Evolutionary conservation across 139 green algal genomes (phyloP).

Genomic region (Ettlia oleoabundans): DNA sequence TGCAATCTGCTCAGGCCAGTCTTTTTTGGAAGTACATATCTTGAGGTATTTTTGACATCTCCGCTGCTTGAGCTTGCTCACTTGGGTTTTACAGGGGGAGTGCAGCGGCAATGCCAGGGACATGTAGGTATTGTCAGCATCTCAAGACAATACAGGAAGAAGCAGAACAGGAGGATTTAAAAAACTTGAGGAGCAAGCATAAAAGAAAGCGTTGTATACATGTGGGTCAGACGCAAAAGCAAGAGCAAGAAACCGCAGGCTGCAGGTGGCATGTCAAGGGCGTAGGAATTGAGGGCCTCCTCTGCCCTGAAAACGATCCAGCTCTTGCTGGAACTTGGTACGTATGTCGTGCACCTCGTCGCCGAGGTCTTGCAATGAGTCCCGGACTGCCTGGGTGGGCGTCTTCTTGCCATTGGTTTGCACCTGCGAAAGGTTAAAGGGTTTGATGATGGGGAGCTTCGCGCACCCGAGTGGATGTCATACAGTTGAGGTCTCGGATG

Average conservation of each 20-base stretch:
- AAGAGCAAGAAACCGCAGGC: not conserved
- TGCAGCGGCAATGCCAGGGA: not conserved
- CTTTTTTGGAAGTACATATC: no score
- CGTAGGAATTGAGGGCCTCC: not conserved
- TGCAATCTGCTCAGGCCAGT: no score
- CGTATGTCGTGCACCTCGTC: conserved; percentile 47
- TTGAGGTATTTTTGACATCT: no score
- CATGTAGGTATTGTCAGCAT: no score
- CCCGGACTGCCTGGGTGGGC: conserved; percentile 53
- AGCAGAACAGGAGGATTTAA: not conserved
- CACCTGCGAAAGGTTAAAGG: conserved; percentile 16
- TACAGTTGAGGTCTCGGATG: not conserved
- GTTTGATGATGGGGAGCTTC: not conserved
- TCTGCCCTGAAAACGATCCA: not conserved
- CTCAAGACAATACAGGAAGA: not conserved
- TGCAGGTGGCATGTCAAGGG: not conserved
- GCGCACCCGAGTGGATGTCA: not conserved
- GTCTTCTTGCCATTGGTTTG: conserved; percentile 70
- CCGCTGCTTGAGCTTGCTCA: no score
- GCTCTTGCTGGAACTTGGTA: conserved; percentile 28
- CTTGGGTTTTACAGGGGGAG: no score
- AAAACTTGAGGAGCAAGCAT: not conserved
- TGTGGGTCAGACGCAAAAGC: no score
- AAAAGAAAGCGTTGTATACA: not conserved
- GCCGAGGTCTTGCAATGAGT: conserved; percentile 61